Evolutionary conservation across 139 green algal species (phyloP).

Genomic region (Gonium pectorale): DNA sequence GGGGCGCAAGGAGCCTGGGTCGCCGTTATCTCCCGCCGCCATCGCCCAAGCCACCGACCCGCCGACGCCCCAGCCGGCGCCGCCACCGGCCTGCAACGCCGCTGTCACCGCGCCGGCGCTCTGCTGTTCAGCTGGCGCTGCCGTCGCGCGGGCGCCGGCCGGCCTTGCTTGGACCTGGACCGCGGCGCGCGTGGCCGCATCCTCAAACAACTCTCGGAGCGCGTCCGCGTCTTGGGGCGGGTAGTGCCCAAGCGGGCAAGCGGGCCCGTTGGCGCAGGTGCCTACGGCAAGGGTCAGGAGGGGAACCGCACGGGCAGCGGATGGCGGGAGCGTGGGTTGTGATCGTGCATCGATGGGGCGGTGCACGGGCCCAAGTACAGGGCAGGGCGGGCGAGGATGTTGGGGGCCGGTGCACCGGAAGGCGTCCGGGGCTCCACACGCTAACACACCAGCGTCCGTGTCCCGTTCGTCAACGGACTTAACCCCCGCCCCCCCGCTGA

Average conservation of each 20-base stretch:
- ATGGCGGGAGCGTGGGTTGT: neutral
- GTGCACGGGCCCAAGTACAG: neutral
- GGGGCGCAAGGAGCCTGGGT: neutral
- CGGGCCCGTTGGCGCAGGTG: neutral
- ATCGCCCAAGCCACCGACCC: neutral
- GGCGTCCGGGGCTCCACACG: neutral
- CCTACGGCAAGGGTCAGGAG: neutral
- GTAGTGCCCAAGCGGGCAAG: slow-evolving; percentile 6
- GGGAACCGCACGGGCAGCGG: too few species aligned
- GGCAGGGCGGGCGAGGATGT: neutral
- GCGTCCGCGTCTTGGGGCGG: neutral
- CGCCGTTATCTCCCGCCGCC: neutral
- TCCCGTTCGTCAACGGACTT: too few species aligned
- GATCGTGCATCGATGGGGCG: neutral
- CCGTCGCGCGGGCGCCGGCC: neutral
- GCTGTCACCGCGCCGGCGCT: neutral
- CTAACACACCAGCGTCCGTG: neutral
- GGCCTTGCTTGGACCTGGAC: too few species aligned
- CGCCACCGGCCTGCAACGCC: neutral
- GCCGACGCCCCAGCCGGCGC: neutral
- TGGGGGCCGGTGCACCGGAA: neutral
- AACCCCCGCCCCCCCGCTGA: too few species aligned
- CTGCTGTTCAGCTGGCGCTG: too few species aligned
- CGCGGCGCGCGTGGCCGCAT: neutral
- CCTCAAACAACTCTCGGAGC: neutral